These are phyloP conservation scores for Purshia tridentata DNA, from an alignment of 306 rosid genomes.

Conservation along the genomic window DNA sequence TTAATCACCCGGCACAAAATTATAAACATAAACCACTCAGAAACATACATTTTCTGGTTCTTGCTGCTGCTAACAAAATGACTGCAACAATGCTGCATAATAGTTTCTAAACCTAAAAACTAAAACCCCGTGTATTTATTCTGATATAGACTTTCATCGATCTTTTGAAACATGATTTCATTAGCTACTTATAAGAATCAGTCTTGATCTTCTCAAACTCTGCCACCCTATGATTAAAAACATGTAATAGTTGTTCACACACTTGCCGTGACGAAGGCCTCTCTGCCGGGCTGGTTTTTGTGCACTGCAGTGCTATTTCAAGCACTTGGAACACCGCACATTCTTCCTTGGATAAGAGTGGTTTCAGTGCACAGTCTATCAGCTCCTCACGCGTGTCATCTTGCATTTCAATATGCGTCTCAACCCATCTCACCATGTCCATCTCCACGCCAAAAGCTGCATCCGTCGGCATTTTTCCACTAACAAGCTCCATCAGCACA, in stretches of 20 bases:
- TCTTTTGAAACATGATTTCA: constrained; percentile 16
- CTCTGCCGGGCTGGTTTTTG: constrained; percentile 68
- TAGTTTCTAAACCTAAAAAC: neutral
- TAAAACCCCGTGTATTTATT: neutral
- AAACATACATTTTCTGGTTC: too few relatives aligned
- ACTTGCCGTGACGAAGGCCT: constrained; percentile 78
- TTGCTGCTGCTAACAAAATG: constrained; percentile 5
- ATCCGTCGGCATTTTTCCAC: constrained; percentile 87
- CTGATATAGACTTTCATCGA: constrained; percentile 2
- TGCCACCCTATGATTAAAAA: constrained; percentile 44
- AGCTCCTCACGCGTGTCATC: constrained; percentile 48
- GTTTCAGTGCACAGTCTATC: constrained; percentile 63
- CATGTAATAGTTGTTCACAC: constrained; percentile 69
- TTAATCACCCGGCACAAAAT: too few relatives aligned
- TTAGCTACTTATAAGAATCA: constrained; percentile 19
- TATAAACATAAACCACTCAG: too few relatives aligned
- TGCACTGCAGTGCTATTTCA: constrained; percentile 86
- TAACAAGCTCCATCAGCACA: constrained; percentile 84
- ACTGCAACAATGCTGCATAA: neutral
- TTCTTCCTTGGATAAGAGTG: constrained; percentile 57
- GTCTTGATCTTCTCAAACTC: constrained; percentile 41
- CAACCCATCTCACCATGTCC: constrained; percentile 99
- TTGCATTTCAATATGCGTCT: constrained; percentile 49
- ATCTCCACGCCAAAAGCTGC: constrained; percentile 63
- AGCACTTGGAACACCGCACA: constrained; percentile 72